Evolutionary conservation across 2,329 filamentous ascomycete genomes (phyloP), one percentile per base, ranked within the genome.

Genomic region (Myriangium duriaei): DNA sequence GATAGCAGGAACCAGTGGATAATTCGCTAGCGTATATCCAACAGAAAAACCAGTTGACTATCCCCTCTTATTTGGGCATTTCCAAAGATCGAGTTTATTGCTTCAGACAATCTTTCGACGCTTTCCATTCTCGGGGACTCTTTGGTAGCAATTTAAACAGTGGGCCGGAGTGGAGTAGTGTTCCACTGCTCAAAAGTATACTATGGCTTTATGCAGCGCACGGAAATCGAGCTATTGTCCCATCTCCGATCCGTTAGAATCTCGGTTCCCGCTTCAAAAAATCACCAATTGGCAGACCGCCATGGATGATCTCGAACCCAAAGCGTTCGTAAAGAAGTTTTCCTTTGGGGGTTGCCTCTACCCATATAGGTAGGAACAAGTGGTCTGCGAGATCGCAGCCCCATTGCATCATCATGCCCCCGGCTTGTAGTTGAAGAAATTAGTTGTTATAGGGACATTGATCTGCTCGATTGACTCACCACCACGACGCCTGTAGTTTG

Each of bases 371-470:
- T 7, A 56, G 30, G 26, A 47, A 53, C 32, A 59, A 48, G 26
- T 46, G 45, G 24, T 55, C 47, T 1, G 44, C 58, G n/a, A 58
- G 49, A 6, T 52, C 40, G 1, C 53, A 54, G 5, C 62, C 59
- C 55, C 58, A 64, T 14, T 52, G 45, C 17, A 63, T 51, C 17
- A 64, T 47, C 24, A 59, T 47, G 19, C 49, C 51, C 2, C 59
- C 60, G 1, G 56, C 36, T 39, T 16, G 3, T 4, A n/a, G n/a
- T n/a, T n/a, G n/a, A 49, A 21, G 9, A 26, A 7, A 26, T 26
- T 26, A 26, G 21, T 26, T 26, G 21, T n/a, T n/a, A n/a, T n/a
- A n/a, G n/a, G n/a, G n/a, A n/a, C n/a, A n/a, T 7, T 26, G 7
- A 26, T 26, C 21, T 26, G 21, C n/a, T n/a, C n/a, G 7, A n/a